Percentiles rank a stretch among this genome's conserved stretches.
Evolutionary conservation across 371 early-diverging fungal species (phyloP).

Genomic region (Mortierella sp.): DNA sequence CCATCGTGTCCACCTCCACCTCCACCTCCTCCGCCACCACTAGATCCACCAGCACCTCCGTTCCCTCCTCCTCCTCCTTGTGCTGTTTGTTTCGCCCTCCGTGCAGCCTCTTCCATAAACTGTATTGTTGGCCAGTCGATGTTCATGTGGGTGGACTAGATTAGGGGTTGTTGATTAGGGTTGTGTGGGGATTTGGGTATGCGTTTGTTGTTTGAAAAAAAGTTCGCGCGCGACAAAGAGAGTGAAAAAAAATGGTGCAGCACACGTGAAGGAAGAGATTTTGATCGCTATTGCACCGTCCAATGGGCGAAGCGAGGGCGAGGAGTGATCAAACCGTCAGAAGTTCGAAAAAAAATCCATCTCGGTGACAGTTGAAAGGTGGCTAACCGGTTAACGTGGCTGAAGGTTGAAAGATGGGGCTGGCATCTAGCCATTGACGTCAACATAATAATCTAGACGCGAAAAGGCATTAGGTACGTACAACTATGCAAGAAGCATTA

Average conservation of each 20-base stretch:
- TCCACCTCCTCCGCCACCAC: neutral
- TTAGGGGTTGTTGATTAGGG: neutral
- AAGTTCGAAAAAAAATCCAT: too few relatives aligned
- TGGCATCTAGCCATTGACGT: too few relatives aligned
- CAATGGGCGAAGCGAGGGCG: neutral
- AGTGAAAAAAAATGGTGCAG: neutral
- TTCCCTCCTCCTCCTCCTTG: neutral
- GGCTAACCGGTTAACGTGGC: too few relatives aligned
- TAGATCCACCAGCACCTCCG: neutral
- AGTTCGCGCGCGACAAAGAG: neutral
- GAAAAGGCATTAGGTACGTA: too few relatives aligned
- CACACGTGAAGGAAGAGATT: neutral
- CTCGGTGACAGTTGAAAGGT: too few relatives aligned
- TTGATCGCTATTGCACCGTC: neutral
- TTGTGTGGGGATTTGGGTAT: too few relatives aligned
- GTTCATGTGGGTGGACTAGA: neutral
- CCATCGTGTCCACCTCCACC: neutral
- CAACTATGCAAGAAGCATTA: too few relatives aligned
- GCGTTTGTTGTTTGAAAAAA: neutral
- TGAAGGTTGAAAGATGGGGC: too few relatives aligned
- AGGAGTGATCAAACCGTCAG: neutral
- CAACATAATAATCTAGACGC: too few relatives aligned
- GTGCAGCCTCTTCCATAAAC: neutral
- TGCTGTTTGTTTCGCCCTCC: neutral
- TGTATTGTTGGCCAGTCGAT: neutral